Evolutionary conservation across 2,329 filamentous ascomycete genomes (phyloP).

Genomic region (Hansfordia pulvinata): DNA sequence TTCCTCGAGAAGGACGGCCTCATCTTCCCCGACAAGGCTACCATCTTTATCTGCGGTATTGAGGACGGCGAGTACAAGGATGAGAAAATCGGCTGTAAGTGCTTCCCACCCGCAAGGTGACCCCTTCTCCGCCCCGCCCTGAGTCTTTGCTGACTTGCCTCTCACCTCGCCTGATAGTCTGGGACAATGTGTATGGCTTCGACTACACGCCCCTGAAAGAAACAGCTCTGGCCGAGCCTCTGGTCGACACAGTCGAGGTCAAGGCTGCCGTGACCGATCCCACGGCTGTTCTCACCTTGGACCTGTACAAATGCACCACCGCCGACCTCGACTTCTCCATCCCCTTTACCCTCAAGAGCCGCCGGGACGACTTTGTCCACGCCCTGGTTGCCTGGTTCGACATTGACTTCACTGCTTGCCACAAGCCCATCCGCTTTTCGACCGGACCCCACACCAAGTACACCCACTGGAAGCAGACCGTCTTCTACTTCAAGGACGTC

Average conservation of each 20-base stretch:
- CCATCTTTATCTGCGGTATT: conserved; percentile 91
- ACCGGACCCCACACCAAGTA: conserved; percentile 98
- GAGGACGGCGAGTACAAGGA: conserved; percentile 99
- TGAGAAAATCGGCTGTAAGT: conserved; percentile 97
- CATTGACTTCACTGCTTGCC: conserved; percentile 95
- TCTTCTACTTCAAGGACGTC: conserved; percentile 92
- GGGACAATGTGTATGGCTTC: conserved; percentile 98
- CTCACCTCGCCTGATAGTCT: conserved; percentile 47
- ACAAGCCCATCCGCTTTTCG: conserved; percentile 94
- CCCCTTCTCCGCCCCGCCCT: not conserved
- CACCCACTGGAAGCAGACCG: conserved; percentile 99
- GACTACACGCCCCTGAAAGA: conserved; percentile 89
- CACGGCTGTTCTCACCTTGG: conserved; percentile 68
- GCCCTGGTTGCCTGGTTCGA: conserved; percentile 98
- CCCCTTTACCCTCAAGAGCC: conserved; percentile 61
- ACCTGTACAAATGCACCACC: conserved; percentile 80
- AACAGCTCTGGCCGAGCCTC: conserved; percentile 85
- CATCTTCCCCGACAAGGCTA: conserved; percentile 98
- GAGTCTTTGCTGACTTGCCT: not conserved
- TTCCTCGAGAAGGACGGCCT: conserved; percentile 78
- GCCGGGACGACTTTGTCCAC: conserved; percentile 89
- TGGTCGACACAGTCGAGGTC: conserved; percentile 94
- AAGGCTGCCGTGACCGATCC: conserved; percentile 96
- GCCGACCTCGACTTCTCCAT: conserved; percentile 74
- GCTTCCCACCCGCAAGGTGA: too few relatives aligned